Evolutionary conservation across 2,329 filamentous ascomycete genomes (phyloP).

Genomic region (Colletotrichum viniferum): DNA sequence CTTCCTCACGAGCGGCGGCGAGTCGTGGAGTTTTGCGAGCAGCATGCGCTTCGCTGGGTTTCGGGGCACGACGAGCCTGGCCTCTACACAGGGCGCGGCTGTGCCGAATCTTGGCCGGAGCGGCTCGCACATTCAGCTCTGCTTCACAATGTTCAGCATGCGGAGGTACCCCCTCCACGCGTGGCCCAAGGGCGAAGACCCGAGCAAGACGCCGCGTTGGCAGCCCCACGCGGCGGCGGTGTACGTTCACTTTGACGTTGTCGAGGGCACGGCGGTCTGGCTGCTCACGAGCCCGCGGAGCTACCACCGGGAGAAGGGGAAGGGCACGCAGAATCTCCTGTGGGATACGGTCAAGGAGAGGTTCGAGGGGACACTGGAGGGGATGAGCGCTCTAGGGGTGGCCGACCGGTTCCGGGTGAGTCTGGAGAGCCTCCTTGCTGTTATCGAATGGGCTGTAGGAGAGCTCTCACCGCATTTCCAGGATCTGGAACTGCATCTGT

Average conservation of each 20-base stretch:
- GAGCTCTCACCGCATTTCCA: background rate
- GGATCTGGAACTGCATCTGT: slow-evolving; percentile 2
- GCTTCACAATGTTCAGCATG: slow-evolving; percentile 5
- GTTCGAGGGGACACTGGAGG: background rate
- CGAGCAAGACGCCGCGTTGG: background rate
- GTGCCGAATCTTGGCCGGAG: background rate
- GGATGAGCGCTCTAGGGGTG: background rate
- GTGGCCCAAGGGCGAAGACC: background rate
- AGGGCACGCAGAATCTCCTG: background rate
- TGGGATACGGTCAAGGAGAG: background rate
- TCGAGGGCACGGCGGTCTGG: slow-evolving; percentile 10
- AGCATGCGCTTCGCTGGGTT: slow-evolving; percentile 6
- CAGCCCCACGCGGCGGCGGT: slow-evolving; percentile 1
- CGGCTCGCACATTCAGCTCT: background rate
- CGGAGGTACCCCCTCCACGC: background rate
- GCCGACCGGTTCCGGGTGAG: background rate
- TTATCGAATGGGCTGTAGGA: background rate
- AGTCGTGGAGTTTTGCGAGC: background rate
- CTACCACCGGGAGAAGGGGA: background rate
- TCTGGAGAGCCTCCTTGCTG: background rate
- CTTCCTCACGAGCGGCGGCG: background rate
- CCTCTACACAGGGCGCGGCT: background rate
- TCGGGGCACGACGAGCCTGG: background rate
- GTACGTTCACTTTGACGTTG: slow-evolving; percentile 2
- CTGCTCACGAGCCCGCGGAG: background rate